Base-by-base conservation (phyloP, 83 land plant genomes). In the Larix sibirica region DNA sequence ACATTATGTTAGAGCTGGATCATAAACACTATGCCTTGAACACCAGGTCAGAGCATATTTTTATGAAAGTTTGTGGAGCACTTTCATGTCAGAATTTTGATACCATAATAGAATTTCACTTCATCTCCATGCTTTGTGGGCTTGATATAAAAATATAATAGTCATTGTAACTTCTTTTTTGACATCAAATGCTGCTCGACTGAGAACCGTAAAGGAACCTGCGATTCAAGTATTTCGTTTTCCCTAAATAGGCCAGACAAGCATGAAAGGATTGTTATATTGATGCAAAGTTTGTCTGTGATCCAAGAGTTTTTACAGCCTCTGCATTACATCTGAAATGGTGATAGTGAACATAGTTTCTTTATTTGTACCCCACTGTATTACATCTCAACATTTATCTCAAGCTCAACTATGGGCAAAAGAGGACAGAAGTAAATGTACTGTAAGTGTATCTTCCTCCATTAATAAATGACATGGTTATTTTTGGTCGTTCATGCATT, bases 41-140 rank as follows among this genome's bases (percentile, higher is more conserved):
- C 44, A 74, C 44, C 58, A 74, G 77, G 77, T 74, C 58, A 74
- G 77, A n/a, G 50, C 26, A n/a, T 74, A 44, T 10, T 74, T 74
- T 44, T 74, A 44, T 1, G 23, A n/a, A 44, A 21, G 58, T 74
- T 74, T 44, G 23, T 74, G 56, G 28, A 38, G 75, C 75, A 6
- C 50, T 10, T 44, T n/a, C 14, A 21, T 12, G 12, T 74, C 58
- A 74, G 56, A 13, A 74, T 24, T 9, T 74, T 44, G 77, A 44
- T 44, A 74, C n/a, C 26, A 12, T 44, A 21, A 18, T 44, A 44
- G 50, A 74, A 44, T n/a, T 42, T 74, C 16, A 44, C 8, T 74
- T 23, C 77, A 42, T 26, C 33, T 26, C 36, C 33, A 67, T 74
- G 26, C 12, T 74, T 74, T n/a, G 12, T n/a, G 13, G 77, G 77